Evolutionary conservation across 345 rosid species (phyloP).

Genomic region (Aquilaria sinensis): DNA sequence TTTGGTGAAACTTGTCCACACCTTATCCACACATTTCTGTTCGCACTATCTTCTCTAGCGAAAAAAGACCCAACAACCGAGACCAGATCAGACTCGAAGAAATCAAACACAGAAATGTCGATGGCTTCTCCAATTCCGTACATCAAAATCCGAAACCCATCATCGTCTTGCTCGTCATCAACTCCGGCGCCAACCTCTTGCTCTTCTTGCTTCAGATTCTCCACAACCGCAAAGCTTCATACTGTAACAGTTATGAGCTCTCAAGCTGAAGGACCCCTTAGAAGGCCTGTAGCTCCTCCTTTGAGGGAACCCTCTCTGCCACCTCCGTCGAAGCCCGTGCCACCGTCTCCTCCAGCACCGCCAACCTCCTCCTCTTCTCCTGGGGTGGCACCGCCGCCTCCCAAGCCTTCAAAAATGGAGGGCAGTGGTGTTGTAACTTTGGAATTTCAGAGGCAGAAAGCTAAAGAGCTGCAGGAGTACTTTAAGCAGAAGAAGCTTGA

Average conservation of each 20-base stretch:
- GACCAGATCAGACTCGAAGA: neutral
- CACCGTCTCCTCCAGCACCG: slow-evolving; percentile 10
- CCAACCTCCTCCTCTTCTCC: slow-evolving; percentile 24
- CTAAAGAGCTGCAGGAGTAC: slow-evolving; percentile 83
- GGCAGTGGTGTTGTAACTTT: slow-evolving; percentile 43
- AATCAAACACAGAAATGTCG: slow-evolving; percentile 35
- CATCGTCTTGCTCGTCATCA: slow-evolving; percentile 29
- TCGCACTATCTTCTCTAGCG: slow-evolving; percentile 1
- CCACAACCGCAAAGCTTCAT: slow-evolving; percentile 31
- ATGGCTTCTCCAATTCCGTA: slow-evolving; percentile 58
- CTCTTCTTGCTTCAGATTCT: slow-evolving; percentile 36
- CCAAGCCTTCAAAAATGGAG: slow-evolving; percentile 20
- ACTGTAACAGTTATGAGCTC: slow-evolving; percentile 45
- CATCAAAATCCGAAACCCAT: slow-evolving; percentile 51
- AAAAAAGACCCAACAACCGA: neutral
- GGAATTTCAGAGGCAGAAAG: slow-evolving; percentile 90
- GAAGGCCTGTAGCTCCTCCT: slow-evolving; percentile 80
- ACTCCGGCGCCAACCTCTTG: slow-evolving; percentile 31
- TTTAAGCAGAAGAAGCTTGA: slow-evolving; percentile 87
- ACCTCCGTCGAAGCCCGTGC: slow-evolving; percentile 29
- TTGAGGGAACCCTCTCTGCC: slow-evolving; percentile 44
- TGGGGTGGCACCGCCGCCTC: slow-evolving; percentile 21
- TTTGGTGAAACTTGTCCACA: slow-evolving; percentile 30
- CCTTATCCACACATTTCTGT: slow-evolving; percentile 34
- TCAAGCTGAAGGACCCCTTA: slow-evolving; percentile 77